Evolutionary conservation across 108 stramenopile genomes (phyloP), one percentile per base, ranked within the genome.

Genomic region (Cyclostephanos tholiformis): DNA sequence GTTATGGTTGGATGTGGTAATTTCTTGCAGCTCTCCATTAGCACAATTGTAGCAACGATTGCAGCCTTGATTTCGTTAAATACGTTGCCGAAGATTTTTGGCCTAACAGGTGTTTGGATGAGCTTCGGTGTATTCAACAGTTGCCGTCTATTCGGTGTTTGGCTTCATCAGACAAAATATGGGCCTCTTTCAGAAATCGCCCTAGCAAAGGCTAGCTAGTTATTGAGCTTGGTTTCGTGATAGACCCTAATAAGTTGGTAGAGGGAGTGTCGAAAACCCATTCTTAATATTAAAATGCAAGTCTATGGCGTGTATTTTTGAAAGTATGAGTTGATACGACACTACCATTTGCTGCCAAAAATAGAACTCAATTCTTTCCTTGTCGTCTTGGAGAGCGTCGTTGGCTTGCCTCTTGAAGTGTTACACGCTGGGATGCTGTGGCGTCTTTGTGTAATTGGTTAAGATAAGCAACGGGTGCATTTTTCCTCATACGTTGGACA

Each of bases 101-200:
- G 91, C 4, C 66, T 93, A 9, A 85, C 88, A 11, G 91, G 95
- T 26, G 90, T 93, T 3, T 93, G 92, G 92, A 80, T 93, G 70
- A 86, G 88, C n/a, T 93, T 93, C 71, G 92, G 89, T 1, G 88
- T 96, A 11, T 93, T 92, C 81, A 93, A 93, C 70, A 74, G 69
- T 7, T 58, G 93, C 16, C 78, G 95, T 36, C 58, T 96, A 16
- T 75, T 77, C 10, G 91, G 95, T 26, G 95, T 96, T 2, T 87
- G 72, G 72, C 68, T 91, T 48, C 92, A 96, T 76, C 95, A 93
- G 76, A 80, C 72, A 19, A 65, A 50, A 32, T 71, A 82, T 69
- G 92, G 92, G 13, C 92, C 92, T 36, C 60, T 94, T 50, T 67
- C 89, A 23, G 68, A 56, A 25, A 64, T 84, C 38, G 83, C 77